Conservation (phyloP, 148 eudicot species). For the Limonium bicolor region DNA sequence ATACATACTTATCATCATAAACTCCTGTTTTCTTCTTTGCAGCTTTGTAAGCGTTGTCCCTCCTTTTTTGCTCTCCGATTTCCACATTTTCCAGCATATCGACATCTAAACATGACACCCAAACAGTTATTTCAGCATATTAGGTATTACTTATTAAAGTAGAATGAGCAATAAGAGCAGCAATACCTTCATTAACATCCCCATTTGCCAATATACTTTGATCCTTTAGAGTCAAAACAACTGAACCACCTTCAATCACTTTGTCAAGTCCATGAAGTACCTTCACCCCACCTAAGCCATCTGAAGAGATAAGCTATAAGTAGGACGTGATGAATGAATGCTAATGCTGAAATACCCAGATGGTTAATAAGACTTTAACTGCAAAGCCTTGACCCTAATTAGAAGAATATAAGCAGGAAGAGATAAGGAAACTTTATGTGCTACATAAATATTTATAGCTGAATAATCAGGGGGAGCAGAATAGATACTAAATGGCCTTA, state of each 20-base stretch:
- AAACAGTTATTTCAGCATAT: background rate
- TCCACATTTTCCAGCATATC: slow-evolving; percentile 98
- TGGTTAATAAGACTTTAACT: too few relatives aligned
- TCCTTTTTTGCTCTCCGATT: slow-evolving; percentile 91
- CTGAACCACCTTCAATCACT: slow-evolving; percentile 94
- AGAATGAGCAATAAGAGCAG: background rate
- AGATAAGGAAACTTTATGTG: background rate
- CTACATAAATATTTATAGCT: background rate
- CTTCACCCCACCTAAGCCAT: slow-evolving; percentile 69
- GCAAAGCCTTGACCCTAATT: too few relatives aligned
- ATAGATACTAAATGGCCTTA: background rate
- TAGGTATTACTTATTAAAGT: background rate
- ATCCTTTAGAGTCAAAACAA: slow-evolving; percentile 94
- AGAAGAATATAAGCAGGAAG: too few relatives aligned
- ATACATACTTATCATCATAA: slow-evolving; percentile 70
- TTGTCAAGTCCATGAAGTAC: slow-evolving; percentile 96
- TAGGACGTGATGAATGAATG: background rate
- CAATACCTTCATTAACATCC: slow-evolving; percentile 68
- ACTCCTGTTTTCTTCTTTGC: slow-evolving; percentile 65
- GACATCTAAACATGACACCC: slow-evolving; percentile 30
- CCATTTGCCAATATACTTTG: slow-evolving; percentile 90
- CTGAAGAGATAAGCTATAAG: slow-evolving; percentile 16
- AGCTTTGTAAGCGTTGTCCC: slow-evolving; percentile 84
- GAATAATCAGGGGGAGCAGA: background rate
- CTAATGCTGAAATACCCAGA: too few relatives aligned